Evolutionary conservation across 768 basidiomycete genomes (phyloP).

Genomic region (Auricularia cornea): DNA sequence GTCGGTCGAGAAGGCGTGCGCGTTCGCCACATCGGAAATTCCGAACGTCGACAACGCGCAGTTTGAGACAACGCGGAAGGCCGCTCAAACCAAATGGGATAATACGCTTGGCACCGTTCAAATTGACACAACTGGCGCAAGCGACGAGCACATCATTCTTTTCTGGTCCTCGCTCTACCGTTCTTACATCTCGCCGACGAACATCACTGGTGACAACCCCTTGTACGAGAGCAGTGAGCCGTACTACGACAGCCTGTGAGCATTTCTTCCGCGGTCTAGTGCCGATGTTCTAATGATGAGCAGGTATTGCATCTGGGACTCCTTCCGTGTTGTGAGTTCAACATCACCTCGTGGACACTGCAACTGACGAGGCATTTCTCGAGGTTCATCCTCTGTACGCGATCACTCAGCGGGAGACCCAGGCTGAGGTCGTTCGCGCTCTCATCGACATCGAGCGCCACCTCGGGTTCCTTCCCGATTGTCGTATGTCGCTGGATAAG

Average conservation of each 20-base stretch:
- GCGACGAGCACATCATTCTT: background rate
- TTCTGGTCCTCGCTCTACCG: constrained; percentile 26
- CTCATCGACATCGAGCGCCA: constrained; percentile 20
- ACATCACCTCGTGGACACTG: no score
- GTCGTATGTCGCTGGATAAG: constrained; percentile 20
- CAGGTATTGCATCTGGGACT: constrained; percentile 19
- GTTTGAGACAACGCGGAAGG: constrained; percentile 6
- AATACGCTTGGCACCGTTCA: background rate
- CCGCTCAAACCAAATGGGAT: constrained; percentile 2
- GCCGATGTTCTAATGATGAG: no score
- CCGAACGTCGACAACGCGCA: constrained; percentile 3
- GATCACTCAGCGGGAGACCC: constrained; percentile 8
- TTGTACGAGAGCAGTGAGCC: constrained; percentile 18
- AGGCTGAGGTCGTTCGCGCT: constrained; percentile 17
- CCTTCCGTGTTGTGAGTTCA: background rate
- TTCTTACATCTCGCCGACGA: constrained; percentile 47
- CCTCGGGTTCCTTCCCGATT: constrained; percentile 19
- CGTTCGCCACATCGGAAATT: constrained; percentile 10
- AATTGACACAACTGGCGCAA: background rate
- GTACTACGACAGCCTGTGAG: constrained; percentile 16
- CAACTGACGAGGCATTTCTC: no score
- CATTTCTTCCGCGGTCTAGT: no score
- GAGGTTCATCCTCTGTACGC: constrained; percentile 12
- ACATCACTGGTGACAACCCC: constrained; percentile 21
- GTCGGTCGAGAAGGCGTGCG: constrained; percentile 9